phyloP scores from a whole-genome alignment of 2,329 filamentous ascomycete genomes.

The Colletotrichum sp. region DNA sequence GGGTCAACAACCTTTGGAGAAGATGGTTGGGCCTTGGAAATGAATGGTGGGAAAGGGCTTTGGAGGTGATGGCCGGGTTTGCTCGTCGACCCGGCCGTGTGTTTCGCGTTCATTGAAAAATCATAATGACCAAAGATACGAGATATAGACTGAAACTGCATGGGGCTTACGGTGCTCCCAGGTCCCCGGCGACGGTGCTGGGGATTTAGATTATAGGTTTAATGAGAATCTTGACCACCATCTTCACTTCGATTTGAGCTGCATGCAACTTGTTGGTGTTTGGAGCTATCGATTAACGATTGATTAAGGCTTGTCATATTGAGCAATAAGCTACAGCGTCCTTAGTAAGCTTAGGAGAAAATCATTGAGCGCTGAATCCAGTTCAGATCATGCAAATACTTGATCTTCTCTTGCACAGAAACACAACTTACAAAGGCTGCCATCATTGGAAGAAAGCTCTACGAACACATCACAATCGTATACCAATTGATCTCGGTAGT shows the following conservation, averaged over 20 bases:
- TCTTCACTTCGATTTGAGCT: background rate
- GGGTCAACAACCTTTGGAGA: background rate
- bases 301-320: background rate
- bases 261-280: fast-evolving
- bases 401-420: too few relatives aligned
- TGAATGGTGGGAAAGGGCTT: background rate
- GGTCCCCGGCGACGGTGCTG: background rate
- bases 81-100: background rate
- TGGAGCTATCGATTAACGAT: background rate
- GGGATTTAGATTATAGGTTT: conserved; percentile 4
- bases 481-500: fast-evolving
- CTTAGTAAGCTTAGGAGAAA: too few relatives aligned
- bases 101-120: background rate
- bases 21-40: background rate
- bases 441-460: background rate
- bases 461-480: fast-evolving
- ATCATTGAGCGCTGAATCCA: too few relatives aligned
- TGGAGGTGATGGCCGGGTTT: background rate
- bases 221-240: conserved; percentile 2
- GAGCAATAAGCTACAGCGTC: background rate
- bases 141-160: conserved; percentile 19
- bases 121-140: conserved; percentile 19
- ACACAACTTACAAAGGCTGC: too few relatives aligned
- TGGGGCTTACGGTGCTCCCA: background rate
- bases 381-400: fast-evolving